Conservation (phyloP, 2,329 filamentous ascomycete species). For the Sporothrix mexicana region DNA sequence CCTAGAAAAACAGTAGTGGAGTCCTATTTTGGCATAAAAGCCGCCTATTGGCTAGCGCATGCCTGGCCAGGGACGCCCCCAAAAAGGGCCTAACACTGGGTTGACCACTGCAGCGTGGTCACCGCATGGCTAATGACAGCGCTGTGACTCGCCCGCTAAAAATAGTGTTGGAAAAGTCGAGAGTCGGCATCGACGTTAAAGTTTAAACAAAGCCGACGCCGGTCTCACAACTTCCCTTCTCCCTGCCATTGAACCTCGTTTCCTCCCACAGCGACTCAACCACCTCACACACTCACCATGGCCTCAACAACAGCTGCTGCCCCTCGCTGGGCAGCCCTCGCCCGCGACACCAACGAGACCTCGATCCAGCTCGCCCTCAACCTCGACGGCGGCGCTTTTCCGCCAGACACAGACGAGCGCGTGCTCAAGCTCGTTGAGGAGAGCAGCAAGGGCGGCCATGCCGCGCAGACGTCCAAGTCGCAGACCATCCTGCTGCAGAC, state of each 20-base stretch:
- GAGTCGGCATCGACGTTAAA: background rate
- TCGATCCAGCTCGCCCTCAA: conserved; percentile 93
- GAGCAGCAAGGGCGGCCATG: conserved; percentile 65
- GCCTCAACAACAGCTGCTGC: conserved; percentile 41
- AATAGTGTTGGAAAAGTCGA: background rate
- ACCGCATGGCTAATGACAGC: conserved; percentile 34
- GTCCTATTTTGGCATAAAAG: background rate
- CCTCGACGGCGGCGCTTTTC: conserved; percentile 78
- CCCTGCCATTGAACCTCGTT: background rate
- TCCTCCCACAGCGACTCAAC: background rate
- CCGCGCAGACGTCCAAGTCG: conserved; percentile 79
- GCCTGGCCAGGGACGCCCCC: background rate
- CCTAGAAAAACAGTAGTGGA: conserved; percentile 7
- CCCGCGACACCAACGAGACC: conserved; percentile 96
- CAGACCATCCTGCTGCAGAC: conserved; percentile 89
- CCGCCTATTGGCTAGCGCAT: conserved; percentile 27
- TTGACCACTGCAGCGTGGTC: background rate
- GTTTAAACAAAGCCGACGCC: background rate
- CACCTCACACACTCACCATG: conserved; percentile 37
- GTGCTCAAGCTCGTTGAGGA: conserved; percentile 55
- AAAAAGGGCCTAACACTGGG: too few species aligned
- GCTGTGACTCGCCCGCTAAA: conserved; percentile 34
- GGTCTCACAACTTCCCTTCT: background rate
- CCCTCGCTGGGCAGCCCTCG: conserved; percentile 75
- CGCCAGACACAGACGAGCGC: conserved; percentile 65